A percentile compares a stretch with the other conserved stretches of the same genome.
phyloP scores from a whole-genome alignment of 2,329 filamentous ascomycete genomes.

The Setomelanomma holmii region DNA sequence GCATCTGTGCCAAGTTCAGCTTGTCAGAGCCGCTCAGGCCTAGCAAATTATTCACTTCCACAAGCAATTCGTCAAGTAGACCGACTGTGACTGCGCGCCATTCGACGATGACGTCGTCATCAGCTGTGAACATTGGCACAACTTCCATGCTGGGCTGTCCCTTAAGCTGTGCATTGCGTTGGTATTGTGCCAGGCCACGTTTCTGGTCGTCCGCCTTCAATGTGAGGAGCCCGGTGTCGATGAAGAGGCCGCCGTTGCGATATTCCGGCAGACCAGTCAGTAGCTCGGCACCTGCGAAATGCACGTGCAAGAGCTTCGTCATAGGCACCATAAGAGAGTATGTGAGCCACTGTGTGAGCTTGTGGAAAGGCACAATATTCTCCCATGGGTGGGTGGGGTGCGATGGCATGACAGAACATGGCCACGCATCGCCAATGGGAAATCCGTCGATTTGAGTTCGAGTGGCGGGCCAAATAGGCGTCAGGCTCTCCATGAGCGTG shows the following conservation, averaged over 20 bases:
- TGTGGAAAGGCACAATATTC: slow-evolving; percentile 89
- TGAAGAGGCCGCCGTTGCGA: slow-evolving; percentile 86
- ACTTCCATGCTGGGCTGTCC: slow-evolving; percentile 76
- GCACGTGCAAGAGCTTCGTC: slow-evolving; percentile 78
- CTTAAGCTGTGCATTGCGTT: slow-evolving; percentile 73
- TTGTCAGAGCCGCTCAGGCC: slow-evolving; percentile 72
- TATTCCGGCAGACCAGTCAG: slow-evolving; percentile 92
- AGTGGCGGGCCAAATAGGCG: slow-evolving; percentile 86
- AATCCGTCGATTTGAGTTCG: slow-evolving; percentile 87
- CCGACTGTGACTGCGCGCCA: slow-evolving; percentile 79
- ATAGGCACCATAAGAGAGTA: slow-evolving; percentile 95
- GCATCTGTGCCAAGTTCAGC: slow-evolving; percentile 82
- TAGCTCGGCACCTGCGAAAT: slow-evolving; percentile 82
- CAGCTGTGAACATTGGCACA: slow-evolving; percentile 73
- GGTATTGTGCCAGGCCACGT: slow-evolving; percentile 74
- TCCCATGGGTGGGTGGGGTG: slow-evolving; percentile 76
- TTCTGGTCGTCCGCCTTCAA: slow-evolving; percentile 74
- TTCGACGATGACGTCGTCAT: slow-evolving; percentile 81
- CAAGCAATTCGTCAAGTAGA: slow-evolving; percentile 73
- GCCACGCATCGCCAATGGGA: slow-evolving; percentile 93
- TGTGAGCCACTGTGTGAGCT: slow-evolving; percentile 87
- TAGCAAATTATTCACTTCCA: slow-evolving; percentile 72
- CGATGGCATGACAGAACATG: slow-evolving; percentile 82
- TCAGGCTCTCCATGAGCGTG: slow-evolving; percentile 85
- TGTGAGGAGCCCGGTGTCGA: slow-evolving; percentile 82